Evolutionary conservation across 768 basidiomycete genomes (phyloP).

Genomic region (Baorangia bicolor): DNA sequence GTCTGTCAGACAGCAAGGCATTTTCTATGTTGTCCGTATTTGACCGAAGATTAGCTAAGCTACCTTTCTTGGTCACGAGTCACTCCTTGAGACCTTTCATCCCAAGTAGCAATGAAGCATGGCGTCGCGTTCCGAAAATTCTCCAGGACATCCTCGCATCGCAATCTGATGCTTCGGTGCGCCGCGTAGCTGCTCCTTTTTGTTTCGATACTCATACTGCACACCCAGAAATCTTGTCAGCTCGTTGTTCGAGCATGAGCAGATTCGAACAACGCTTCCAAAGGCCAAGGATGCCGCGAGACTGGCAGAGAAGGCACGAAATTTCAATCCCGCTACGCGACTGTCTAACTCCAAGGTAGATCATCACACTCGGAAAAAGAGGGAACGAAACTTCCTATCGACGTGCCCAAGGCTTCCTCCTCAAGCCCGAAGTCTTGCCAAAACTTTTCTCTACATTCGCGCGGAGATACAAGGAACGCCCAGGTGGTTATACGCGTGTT

Average conservation of each 20-base stretch:
- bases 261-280: constrained; percentile 92
- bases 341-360: constrained; percentile 40
- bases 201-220: constrained; percentile 5
- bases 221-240: constrained; percentile 82
- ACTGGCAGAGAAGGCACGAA: constrained; percentile 83
- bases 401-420: constrained; percentile 75
- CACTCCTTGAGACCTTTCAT: no score
- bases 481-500: constrained; percentile 94
- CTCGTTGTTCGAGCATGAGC: constrained; percentile 91
- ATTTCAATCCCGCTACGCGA: not conserved
- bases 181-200: constrained; percentile 6
- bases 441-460: constrained; percentile 84
- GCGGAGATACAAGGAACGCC: constrained; percentile 73
- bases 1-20: constrained; percentile 3
- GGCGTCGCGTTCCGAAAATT: constrained; percentile 90
- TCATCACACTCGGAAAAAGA: constrained; percentile 91
- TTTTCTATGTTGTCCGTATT: constrained; percentile 21
- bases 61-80: no score
- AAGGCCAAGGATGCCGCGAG: constrained; percentile 92
- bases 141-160: constrained; percentile 87
- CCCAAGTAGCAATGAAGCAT: constrained; percentile 95
- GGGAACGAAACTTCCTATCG: constrained; percentile 68
- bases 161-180: constrained; percentile 91
- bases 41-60: constrained; percentile 18
- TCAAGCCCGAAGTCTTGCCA: constrained; percentile 67